A percentile compares a stretch with the other conserved stretches of the same genome.
phyloP scores from a whole-genome alignment of 2,329 filamentous ascomycete species.

The Cladophialophora bantiana region DNA sequence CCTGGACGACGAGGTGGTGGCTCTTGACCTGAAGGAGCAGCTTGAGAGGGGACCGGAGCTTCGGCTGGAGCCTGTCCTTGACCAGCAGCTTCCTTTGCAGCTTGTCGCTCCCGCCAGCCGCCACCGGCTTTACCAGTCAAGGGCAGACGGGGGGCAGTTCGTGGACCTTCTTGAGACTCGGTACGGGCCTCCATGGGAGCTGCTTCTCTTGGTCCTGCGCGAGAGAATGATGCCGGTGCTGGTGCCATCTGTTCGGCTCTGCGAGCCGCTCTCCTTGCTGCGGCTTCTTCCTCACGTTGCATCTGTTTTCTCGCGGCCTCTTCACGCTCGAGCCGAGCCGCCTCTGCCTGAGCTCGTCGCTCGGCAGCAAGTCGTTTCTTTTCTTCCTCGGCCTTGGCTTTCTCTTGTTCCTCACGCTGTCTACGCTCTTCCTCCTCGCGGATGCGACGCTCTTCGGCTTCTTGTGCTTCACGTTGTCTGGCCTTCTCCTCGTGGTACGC shows the following conservation, averaged over 20 bases:
- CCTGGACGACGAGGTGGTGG: slow-evolving; percentile 43
- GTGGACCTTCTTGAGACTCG: slow-evolving; percentile 55
- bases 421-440: slow-evolving; percentile 86
- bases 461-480: slow-evolving; percentile 81
- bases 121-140: slow-evolving; percentile 59
- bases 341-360: slow-evolving; percentile 68
- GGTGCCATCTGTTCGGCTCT: slow-evolving; percentile 58
- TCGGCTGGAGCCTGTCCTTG: slow-evolving; percentile 18
- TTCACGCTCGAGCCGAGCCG: slow-evolving; percentile 68
- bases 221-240: slow-evolving; percentile 39
- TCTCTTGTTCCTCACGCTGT: slow-evolving; percentile 84
- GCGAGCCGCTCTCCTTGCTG: slow-evolving; percentile 73
- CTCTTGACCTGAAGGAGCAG: slow-evolving; percentile 27
- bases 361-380: slow-evolving; percentile 75
- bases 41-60: slow-evolving; percentile 15
- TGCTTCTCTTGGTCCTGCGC: slow-evolving; percentile 42
- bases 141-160: slow-evolving; percentile 62
- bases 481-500: slow-evolving; percentile 83
- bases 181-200: slow-evolving; percentile 54
- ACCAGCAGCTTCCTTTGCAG: slow-evolving; percentile 53
- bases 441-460: slow-evolving; percentile 79
- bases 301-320: slow-evolving; percentile 71
- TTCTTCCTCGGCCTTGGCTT: slow-evolving; percentile 78
- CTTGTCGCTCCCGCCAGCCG: slow-evolving; percentile 67
- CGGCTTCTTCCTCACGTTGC: slow-evolving; percentile 85